Evolutionary conservation across 2,329 filamentous ascomycete species (phyloP).

Genomic region (Thelonectria discophora): DNA sequence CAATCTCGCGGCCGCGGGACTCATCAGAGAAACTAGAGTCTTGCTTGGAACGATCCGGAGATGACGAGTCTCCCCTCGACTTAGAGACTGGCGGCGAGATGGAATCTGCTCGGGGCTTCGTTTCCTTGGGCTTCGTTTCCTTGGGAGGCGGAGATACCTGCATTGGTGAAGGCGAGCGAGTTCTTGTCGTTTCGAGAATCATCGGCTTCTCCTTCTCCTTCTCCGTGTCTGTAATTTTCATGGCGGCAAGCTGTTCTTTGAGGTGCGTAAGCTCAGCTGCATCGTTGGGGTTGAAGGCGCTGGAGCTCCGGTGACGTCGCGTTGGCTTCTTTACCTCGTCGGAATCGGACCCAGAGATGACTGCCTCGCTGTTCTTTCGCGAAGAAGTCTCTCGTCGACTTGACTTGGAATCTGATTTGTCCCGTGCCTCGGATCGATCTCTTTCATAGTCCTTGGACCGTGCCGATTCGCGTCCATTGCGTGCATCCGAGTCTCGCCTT

Average conservation of each 20-base stretch:
- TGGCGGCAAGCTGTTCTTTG: slow-evolving; percentile 60
- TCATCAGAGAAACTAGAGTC: slow-evolving; percentile 40
- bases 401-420: slow-evolving; percentile 35
- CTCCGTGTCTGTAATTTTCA: slow-evolving; percentile 43
- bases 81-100: slow-evolving; percentile 27
- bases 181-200: slow-evolving; percentile 38
- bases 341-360: slow-evolving; percentile 50
- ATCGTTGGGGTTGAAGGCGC: slow-evolving; percentile 63
- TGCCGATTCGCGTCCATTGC: slow-evolving; percentile 33
- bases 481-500: slow-evolving; percentile 33
- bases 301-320: slow-evolving; percentile 51
- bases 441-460: slow-evolving; percentile 35
- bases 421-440: slow-evolving; percentile 23
- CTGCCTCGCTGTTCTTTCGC: slow-evolving; percentile 49
- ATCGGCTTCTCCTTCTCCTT: slow-evolving; percentile 31
- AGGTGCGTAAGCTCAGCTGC: slow-evolving; percentile 59
- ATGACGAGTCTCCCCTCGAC: slow-evolving; percentile 27
- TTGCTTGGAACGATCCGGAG: slow-evolving; percentile 20
- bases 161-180: slow-evolving; percentile 36
- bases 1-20: slow-evolving; percentile 54
- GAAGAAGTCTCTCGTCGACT: slow-evolving; percentile 52
- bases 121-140: slow-evolving; percentile 24
- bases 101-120: slow-evolving; percentile 17
- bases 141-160: slow-evolving; percentile 23
- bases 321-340: slow-evolving; percentile 52